Conservation (phyloP, 2,329 filamentous ascomycete species). For the Magnaporthiopsis poae region DNA sequence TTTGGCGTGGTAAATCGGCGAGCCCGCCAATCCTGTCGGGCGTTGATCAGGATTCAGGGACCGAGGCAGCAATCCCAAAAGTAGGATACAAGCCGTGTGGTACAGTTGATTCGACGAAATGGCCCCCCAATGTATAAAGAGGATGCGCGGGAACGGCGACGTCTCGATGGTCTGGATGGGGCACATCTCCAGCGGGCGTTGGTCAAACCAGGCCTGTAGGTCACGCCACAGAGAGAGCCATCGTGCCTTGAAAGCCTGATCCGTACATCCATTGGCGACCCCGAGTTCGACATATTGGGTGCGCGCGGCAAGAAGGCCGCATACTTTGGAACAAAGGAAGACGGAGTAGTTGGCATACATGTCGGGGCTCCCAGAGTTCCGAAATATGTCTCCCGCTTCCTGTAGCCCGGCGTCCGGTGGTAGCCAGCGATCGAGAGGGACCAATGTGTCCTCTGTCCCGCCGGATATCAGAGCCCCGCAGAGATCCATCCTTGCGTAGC, state of each 20-base stretch:
- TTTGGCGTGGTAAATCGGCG: slow-evolving; percentile 44
- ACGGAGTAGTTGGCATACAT: slow-evolving; percentile 52
- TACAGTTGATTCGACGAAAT: slow-evolving; percentile 50
- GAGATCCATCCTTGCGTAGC: slow-evolving; percentile 49
- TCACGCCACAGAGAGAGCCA: slow-evolving; percentile 42
- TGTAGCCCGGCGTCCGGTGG: slow-evolving; percentile 27
- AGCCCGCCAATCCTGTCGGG: slow-evolving; percentile 21
- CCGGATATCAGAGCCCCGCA: slow-evolving; percentile 47
- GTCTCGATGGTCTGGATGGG: slow-evolving; percentile 32
- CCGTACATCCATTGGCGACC: slow-evolving; percentile 33
- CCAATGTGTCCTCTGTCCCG: slow-evolving; percentile 40
- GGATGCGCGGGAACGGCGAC: slow-evolving; percentile 39
- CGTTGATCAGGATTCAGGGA: slow-evolving; percentile 11
- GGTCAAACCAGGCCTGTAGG: slow-evolving; percentile 36
- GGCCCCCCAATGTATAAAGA: slow-evolving; percentile 43
- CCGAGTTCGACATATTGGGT: slow-evolving; percentile 39
- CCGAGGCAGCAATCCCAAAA: slow-evolving; percentile 34
- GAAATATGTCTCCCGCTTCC: slow-evolving; percentile 27
- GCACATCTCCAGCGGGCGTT: slow-evolving; percentile 37
- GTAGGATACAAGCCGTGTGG: slow-evolving; percentile 43
- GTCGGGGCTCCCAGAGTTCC: slow-evolving; percentile 29
- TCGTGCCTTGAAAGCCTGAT: slow-evolving; percentile 28
- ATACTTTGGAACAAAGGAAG: slow-evolving; percentile 43
- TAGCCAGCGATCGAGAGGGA: slow-evolving; percentile 40
- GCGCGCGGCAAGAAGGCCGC: slow-evolving; percentile 38